Base-by-base conservation (phyloP, 257 asterid genomes). In the Petunia secreta region DNA sequence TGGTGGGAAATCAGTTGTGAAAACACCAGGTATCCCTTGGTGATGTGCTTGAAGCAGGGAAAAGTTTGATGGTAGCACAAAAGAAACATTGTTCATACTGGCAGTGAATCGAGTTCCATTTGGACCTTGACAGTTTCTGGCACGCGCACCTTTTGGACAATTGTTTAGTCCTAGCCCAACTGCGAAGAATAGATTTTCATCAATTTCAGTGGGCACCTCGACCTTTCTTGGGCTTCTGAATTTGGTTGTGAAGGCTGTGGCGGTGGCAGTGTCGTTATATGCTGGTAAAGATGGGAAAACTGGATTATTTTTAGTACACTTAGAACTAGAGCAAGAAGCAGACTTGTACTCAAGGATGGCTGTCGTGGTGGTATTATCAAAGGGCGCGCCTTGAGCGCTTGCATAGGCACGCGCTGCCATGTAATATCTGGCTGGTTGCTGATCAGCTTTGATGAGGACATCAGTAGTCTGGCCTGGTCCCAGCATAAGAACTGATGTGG, bases 391-490 rank as follows among this genome's bases (percentile, higher is more conserved):
- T 84, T 90, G 98, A 52, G 95, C 98, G 38, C 96, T 92, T 4
- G 96, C 96, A 5, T 95, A 95, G 77, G 99, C 98, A 1, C 94
- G 90, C 38, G 95, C 97, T 1, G 99, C 97, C 1, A 95, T 87
- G 87, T 93, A 89, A 88, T 95, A 95, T 25, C 82, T 79, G 40
- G 86, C 84, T 0, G 99, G 91, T 44, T 88, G 87, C 80, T 92
- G 99, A 68, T 93, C 84, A 8, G 94, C 89, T 0, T 87, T 91
- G 86, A 95, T 84, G 0, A 95, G 91, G 62, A 95, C 97, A 75
- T 95, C 97, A 1, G 99, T 95, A 25, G 99, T 95, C 67, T 95
- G 97, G 36, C 99, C 98, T 0, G 99, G 98, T 6, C 99, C 99
- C 11, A 95, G 89, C 99, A 95, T 91, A 80, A 95, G 78, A 63